These are phyloP conservation scores for Clavispora asparagi DNA, from an alignment of 805 yeast genomes.

Conservation along the genomic window DNA sequence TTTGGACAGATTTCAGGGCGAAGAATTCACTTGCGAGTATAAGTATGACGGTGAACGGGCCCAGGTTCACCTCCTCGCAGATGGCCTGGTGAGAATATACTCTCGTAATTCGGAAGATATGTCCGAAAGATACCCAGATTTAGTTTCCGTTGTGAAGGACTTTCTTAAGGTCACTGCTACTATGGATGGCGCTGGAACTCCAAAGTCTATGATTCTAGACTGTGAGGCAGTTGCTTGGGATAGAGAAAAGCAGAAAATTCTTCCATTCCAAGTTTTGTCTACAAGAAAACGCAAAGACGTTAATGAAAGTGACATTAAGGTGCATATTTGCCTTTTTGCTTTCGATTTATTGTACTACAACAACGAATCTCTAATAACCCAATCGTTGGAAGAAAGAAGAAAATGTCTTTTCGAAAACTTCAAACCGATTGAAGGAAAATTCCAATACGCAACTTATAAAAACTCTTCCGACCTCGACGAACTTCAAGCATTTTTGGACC, in stretches of 20 bases:
- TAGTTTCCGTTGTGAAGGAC: constrained; percentile 61
- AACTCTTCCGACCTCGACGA: constrained; percentile 69
- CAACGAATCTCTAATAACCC: constrained; percentile 63
- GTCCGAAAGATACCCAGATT: constrained; percentile 94
- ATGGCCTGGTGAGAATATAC: constrained; percentile 69
- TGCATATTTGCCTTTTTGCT: constrained; percentile 86
- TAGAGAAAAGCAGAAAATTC: constrained; percentile 62
- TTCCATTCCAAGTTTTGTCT: constrained; percentile 90
- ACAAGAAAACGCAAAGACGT: constrained; percentile 95
- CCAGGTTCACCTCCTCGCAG: constrained; percentile 71
- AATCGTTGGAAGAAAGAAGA: constrained; percentile 69
- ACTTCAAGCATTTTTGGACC: constrained; percentile 78
- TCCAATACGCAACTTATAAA: constrained; percentile 71
- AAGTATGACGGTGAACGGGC: constrained; percentile 98
- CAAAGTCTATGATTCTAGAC: constrained; percentile 70
- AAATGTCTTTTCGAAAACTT: constrained; percentile 52
- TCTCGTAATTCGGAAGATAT: constrained; percentile 96
- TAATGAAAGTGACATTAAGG: constrained; percentile 78
- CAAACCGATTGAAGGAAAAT: constrained; percentile 63
- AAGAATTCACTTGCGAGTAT: constrained; percentile 89
- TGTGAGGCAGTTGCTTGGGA: constrained; percentile 99
- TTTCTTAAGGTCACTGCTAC: constrained; percentile 36
- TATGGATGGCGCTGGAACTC: constrained; percentile 11
- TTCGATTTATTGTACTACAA: constrained; percentile 80
- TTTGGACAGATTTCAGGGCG: constrained; percentile 79